A percentile compares a stretch with the other conserved stretches of the same genome.
Evolutionary conservation across 306 rosid species (phyloP).

Genomic region (Sicyos edulis): DNA sequence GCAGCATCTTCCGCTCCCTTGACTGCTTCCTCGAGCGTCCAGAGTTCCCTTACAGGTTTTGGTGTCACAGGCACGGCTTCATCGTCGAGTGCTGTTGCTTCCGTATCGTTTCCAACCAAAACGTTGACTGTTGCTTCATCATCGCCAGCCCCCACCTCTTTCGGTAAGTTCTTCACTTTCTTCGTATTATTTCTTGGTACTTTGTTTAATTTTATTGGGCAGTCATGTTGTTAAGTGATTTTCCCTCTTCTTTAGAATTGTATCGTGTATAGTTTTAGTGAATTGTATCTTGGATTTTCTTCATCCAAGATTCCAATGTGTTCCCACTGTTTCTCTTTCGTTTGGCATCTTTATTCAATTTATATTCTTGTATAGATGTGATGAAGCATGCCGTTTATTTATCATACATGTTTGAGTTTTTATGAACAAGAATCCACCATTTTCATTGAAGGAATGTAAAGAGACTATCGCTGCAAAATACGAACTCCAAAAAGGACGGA

Average conservation of each 20-base stretch:
- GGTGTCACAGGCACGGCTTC: constrained; percentile 33
- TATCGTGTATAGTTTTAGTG: not conserved
- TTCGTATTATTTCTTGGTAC: not conserved
- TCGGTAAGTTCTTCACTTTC: constrained; percentile 36
- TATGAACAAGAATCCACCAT: too few species aligned
- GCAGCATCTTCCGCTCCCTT: constrained; percentile 29
- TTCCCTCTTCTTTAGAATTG: not conserved
- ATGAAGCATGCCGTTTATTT: not conserved
- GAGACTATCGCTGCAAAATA: too few species aligned
- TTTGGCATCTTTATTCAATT: not conserved
- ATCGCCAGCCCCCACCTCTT: constrained; percentile 40
- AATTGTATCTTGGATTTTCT: not conserved
- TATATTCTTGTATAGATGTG: not conserved
- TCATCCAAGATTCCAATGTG: not conserved
- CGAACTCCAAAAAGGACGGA: too few species aligned
- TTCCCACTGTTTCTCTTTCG: not conserved
- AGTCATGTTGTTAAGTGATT: not conserved
- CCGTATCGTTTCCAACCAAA: constrained; percentile 42
- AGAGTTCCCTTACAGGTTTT: constrained; percentile 37
- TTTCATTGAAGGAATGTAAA: too few species aligned
- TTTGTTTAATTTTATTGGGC: not conserved
- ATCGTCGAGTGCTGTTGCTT: constrained; percentile 39
- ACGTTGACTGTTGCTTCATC: constrained; percentile 33
- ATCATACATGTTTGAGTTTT: too few species aligned
- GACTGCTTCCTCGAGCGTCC: constrained; percentile 29